Percentiles rank a stretch among this genome's conserved stretches.
Conservation (phyloP, 306 rosid genomes). For the Mimosa bimucronata region DNA sequence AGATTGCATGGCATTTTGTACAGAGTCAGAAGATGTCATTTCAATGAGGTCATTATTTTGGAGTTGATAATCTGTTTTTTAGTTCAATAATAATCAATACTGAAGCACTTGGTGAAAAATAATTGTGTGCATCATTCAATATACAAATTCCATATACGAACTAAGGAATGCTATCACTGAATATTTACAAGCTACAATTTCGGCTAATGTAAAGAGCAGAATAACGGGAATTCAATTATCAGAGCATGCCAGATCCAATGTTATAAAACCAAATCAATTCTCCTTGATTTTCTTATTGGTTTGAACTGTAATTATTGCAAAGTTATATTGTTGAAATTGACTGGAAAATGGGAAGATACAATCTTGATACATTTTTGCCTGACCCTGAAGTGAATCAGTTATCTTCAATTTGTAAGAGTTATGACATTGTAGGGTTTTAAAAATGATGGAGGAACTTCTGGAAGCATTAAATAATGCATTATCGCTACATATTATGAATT, state of each 20-base stretch:
- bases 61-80: conserved; percentile 33
- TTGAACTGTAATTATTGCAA: neutral
- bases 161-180: neutral
- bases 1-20: conserved; percentile 95
- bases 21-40: conserved; percentile 95
- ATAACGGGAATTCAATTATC: neutral
- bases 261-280: neutral
- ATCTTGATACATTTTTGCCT: neutral
- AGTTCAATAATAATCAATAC: neutral
- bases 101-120: neutral
- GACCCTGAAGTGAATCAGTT: conserved; percentile 11
- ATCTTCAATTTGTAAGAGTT: neutral
- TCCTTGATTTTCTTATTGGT: neutral
- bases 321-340: neutral
- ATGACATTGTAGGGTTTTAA: neutral
- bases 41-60: conserved; percentile 80
- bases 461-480: conserved; percentile 6
- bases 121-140: neutral
- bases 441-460: conserved; percentile 5
- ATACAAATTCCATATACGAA: neutral
- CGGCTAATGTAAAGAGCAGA: neutral
- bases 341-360: neutral
- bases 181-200: neutral
- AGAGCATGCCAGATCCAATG: neutral
- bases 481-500: conserved; percentile 1